Percentiles rank a stretch among this genome's conserved stretches.
These are phyloP conservation scores for Thelonectria blattea DNA, from an alignment of 2,329 filamentous ascomycete genomes.

Conservation along the genomic window DNA sequence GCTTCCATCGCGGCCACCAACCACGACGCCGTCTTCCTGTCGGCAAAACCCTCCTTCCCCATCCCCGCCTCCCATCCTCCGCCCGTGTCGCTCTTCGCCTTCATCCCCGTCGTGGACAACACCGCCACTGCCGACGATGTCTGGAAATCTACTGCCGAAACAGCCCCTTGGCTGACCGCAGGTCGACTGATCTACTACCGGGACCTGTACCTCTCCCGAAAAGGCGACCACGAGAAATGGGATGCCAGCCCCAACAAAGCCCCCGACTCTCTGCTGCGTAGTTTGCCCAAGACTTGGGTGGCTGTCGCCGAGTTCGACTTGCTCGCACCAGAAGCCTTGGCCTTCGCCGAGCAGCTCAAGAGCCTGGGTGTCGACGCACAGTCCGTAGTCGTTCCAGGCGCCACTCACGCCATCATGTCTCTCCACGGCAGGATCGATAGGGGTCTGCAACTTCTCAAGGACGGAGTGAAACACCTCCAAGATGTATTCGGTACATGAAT, in stretches of 20 bases:
- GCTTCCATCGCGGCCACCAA: slow-evolving; percentile 31
- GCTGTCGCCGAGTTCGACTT: slow-evolving; percentile 43
- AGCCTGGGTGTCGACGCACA: slow-evolving; percentile 28
- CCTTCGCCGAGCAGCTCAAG: slow-evolving; percentile 38
- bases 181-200: slow-evolving; percentile 46
- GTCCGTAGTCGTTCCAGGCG: slow-evolving; percentile 29
- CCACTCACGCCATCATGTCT: slow-evolving; percentile 36
- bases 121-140: slow-evolving; percentile 37
- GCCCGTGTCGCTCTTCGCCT: slow-evolving; percentile 28
- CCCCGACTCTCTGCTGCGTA: slow-evolving; percentile 31
- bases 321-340: slow-evolving; percentile 41
- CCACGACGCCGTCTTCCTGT: slow-evolving; percentile 20
- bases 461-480: slow-evolving; percentile 30
- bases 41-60: slow-evolving; percentile 27
- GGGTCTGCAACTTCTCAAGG: slow-evolving; percentile 34
- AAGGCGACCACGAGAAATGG: slow-evolving; percentile 35
- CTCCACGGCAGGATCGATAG: slow-evolving; percentile 35
- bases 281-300: slow-evolving; percentile 41
- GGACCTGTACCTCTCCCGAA: slow-evolving; percentile 41
- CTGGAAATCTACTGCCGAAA: slow-evolving; percentile 37
- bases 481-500: slow-evolving; percentile 26
- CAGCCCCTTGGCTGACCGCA: slow-evolving; percentile 43
- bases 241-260: slow-evolving; percentile 43
- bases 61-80: slow-evolving; percentile 10
- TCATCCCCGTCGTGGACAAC: slow-evolving; percentile 45